Percentiles rank a stretch among this genome's conserved stretches.
Conservation (phyloP, 768 basidiomycete species). For the Steccherinum ochraceum region DNA sequence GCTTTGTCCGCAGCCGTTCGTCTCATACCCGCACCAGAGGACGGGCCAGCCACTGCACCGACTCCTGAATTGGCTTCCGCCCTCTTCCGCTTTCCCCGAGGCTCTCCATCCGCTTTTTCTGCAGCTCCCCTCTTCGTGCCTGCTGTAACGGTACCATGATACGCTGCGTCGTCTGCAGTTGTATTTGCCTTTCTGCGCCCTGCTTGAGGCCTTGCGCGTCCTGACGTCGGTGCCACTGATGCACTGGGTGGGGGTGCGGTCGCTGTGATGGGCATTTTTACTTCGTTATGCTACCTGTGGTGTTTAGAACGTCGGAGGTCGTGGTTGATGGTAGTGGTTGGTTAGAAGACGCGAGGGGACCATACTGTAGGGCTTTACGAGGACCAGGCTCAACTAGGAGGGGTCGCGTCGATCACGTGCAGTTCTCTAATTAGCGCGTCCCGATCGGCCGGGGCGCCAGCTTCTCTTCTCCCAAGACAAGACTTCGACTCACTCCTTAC, state of each 20-base stretch:
- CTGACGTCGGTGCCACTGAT: background rate
- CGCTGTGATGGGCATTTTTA: background rate
- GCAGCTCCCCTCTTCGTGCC: constrained; percentile 59
- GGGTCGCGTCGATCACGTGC: background rate
- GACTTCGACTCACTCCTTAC: constrained; percentile 3
- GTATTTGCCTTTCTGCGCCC: constrained; percentile 20
- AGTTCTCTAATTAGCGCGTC: background rate
- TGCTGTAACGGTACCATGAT: constrained; percentile 29
- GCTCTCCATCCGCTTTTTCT: constrained; percentile 70
- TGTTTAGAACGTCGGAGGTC: background rate
- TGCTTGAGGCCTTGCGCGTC: constrained; percentile 4
- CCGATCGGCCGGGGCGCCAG: too few species aligned
- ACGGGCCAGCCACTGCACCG: background rate
- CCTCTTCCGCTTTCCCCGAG: constrained; percentile 67
- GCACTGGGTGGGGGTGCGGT: background rate
- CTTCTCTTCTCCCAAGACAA: too few species aligned
- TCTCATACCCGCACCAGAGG: constrained; percentile 6
- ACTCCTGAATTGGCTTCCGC: constrained; percentile 21
- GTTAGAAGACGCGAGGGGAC: background rate
- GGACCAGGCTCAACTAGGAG: background rate
- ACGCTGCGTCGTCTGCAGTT: constrained; percentile 62
- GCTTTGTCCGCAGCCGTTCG: constrained; percentile 6
- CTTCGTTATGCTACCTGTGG: too few species aligned
- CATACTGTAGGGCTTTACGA: too few species aligned
- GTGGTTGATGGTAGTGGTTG: background rate